Evolutionary conservation across 2,329 filamentous ascomycete genomes (phyloP), one percentile per base, ranked within the genome.

Genomic region (Cladosporium austrohemisphaericum): DNA sequence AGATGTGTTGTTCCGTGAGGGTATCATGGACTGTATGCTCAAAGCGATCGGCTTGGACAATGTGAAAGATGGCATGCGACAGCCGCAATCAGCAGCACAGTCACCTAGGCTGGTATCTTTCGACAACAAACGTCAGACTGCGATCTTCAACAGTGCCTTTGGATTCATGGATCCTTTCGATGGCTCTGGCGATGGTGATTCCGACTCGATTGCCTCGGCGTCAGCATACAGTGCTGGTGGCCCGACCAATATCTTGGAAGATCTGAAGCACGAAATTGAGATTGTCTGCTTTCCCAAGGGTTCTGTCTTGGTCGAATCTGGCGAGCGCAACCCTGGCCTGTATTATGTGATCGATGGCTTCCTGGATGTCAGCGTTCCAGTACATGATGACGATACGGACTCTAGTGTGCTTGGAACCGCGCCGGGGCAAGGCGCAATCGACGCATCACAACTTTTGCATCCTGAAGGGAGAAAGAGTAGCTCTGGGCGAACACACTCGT

Each of bases 341-440:
- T 98, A 98, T 71, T 98, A 98, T 68, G 92, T 98, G 3, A 86
- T 98, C 41, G 93, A 98, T 65, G 93, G 93, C 0, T 98, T 98
- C 60, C 73, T 98, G 28, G 93, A 98, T 61, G 91, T 97, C 35
- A 90, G 89, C 53, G 85, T 94, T n/a, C 84, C 88, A 1, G 74
- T 81, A 0, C 82, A 86, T n/a, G 82, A 85, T n/a, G 76, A 80
- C 37, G 71, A 68, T n/a, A 59, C 63, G 4, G 67, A 69, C 16
- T 57, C 60, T 1, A 71, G 76, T 51, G 63, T 75, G 7, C 64
- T 76, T 25, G 72, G 73, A 8, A 72, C 71, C 1, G 58, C 66
- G 20, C 69, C 66, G 5, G 55, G 44, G 19, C 61, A 60, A 14
- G 59, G 62, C 23, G 64, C 62, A 2, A 58, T 68, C 13, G 68